Conservation (phyloP, 1,284 basidiomycete species). For the Leccinum laetum region DNA sequence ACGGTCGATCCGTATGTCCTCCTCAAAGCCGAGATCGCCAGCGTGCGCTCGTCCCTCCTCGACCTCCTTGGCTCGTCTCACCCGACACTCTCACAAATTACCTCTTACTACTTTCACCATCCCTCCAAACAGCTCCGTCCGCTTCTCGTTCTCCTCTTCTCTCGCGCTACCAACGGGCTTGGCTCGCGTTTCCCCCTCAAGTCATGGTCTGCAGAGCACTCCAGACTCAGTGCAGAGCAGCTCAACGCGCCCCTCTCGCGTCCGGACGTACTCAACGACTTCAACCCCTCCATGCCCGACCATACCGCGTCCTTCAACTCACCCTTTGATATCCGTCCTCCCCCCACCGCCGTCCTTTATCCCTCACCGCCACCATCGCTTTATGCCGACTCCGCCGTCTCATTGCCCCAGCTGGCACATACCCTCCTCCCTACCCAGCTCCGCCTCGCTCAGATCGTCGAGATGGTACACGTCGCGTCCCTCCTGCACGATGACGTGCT, state of each 20-base stretch:
- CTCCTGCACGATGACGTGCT: conserved; percentile 96
- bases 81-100: conserved; percentile 84
- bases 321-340: conserved; percentile 45
- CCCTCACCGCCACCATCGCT: conserved; percentile 40
- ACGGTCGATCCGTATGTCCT: conserved; percentile 62
- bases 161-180: conserved; percentile 88
- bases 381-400: conserved; percentile 15
- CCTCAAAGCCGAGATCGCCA: conserved; percentile 74
- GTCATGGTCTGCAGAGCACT: conserved; percentile 45
- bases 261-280: conserved; percentile 81
- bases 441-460: conserved; percentile 93
- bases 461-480: conserved; percentile 99
- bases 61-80: conserved; percentile 87
- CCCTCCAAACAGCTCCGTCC: conserved; percentile 92
- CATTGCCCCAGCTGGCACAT: conserved; percentile 32
- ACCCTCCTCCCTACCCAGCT: conserved; percentile 80
- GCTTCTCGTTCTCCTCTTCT: conserved; percentile 87
- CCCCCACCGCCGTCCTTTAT: conserved; percentile 34
- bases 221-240: conserved; percentile 42
- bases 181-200: conserved; percentile 53
- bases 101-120: conserved; percentile 91
- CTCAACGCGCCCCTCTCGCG: conserved; percentile 73
- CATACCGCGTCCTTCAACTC: conserved; percentile 55
- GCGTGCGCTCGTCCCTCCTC: conserved; percentile 76
- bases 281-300: conserved; percentile 80